Evolutionary conservation across 2,329 filamentous ascomycete genomes (phyloP), one percentile per base, ranked within the genome.

Genomic region (Dichotomopilus funicola): DNA sequence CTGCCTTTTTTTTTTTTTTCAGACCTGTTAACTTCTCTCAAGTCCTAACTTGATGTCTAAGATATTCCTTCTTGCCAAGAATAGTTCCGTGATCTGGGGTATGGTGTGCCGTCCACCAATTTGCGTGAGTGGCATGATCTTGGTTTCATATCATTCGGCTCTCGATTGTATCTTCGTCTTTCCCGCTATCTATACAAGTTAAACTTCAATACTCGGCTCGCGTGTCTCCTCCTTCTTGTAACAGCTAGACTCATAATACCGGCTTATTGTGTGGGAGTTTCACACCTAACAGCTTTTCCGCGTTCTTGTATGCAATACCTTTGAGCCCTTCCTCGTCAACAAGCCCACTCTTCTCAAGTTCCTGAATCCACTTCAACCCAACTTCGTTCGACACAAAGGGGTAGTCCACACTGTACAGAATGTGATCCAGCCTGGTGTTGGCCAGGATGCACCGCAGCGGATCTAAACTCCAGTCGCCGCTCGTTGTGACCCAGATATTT

Each of bases 401-500:
- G 60, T 82, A 83, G 61, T 83, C 80, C 8, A 82, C 75, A 57
- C 76, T 81, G 62, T 78, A 83, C 63, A 84, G 54, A 1, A 84
- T 72, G 11, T 71, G 71, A 31, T 81, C 78, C n/a, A 73, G 69
- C 13, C 68, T 70, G 1, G 74, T 79, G 6, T 74, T 75, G 54
- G 72, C 58, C 47, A 76, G 55, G 6, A 77, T 62, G 51, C 70
- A 73, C 2, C 71, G 71, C 67, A 83, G 62, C 5, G 74, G 76
- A 53, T 68, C 71, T 13, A 82, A 57, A 34, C 73, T 73, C 65
- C 77, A 81, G 54, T 77, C 73, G 2, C 80, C 80, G 51, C 73
- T 77, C 2, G 79, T 82, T 1, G 80, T 82, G 33, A 85, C 65
- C 75, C 78, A 83, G 9, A 83, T 67, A 55, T 84, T 84, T 56